Conservation (phyloP, 148 eudicot genomes). For the Hydrangea macrophylla region DNA sequence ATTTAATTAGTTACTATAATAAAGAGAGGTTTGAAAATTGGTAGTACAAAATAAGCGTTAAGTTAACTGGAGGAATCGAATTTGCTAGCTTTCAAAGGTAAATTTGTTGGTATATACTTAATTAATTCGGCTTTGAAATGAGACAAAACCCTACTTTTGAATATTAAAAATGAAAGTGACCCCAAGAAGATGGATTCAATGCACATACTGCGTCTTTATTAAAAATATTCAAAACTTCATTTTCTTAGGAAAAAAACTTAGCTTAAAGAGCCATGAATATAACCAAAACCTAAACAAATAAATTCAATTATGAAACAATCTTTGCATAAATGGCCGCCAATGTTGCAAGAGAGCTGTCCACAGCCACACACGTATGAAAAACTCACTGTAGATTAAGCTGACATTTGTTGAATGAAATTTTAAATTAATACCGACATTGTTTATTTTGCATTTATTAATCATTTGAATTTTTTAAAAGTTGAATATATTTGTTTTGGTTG, state of each 20-base stretch:
- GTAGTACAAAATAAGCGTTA: background rate
- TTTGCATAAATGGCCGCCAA: no score
- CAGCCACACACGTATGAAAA: background rate
- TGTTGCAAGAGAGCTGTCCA: background rate
- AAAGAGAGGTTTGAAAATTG: background rate
- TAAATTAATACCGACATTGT: background rate
- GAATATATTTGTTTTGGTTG: background rate
- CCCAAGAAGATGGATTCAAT: constrained; percentile 5
- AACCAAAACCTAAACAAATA: background rate
- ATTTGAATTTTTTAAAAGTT: background rate
- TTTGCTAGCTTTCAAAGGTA: background rate
- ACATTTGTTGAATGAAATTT: background rate
- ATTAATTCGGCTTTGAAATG: background rate
- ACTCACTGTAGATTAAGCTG: background rate
- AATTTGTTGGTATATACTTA: background rate
- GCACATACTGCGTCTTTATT: background rate
- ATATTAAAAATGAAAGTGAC: constrained; percentile 13
- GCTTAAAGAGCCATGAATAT: background rate
- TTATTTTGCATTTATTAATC: background rate
- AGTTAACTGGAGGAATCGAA: background rate
- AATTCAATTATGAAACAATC: background rate
- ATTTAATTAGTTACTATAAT: background rate
- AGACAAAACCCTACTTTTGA: background rate
- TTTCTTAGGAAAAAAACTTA: constrained; percentile 11
- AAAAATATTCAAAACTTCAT: background rate